Conservation (phyloP, 2,329 filamentous ascomycete genomes). For the Arthrobotrys conoides region DNA sequence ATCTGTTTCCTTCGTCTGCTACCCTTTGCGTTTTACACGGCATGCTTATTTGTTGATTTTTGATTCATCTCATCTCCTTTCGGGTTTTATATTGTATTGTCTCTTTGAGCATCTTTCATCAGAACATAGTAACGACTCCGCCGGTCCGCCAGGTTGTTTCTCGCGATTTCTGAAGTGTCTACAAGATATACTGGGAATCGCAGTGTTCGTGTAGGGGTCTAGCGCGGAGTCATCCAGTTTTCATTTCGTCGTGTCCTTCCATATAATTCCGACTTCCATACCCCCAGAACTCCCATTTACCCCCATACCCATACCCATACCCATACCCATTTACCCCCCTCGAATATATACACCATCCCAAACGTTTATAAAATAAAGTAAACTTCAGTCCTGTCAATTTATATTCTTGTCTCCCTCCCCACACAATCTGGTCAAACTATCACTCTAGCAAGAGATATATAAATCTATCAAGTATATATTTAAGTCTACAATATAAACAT, state of each 20-base stretch:
- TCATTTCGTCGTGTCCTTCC: slow-evolving; percentile 2
- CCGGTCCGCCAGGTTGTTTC: slow-evolving; percentile 18
- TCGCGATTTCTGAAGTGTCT: slow-evolving; percentile 22
- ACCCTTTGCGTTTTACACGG: slow-evolving; percentile 7
- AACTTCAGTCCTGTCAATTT: too few species aligned
- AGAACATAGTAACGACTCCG: slow-evolving; percentile 6
- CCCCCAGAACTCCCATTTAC: neutral
- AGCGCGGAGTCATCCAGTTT: slow-evolving; percentile 33
- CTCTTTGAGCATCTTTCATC: slow-evolving; percentile 14
- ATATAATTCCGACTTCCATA: slow-evolving; percentile 8
- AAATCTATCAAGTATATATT: too few species aligned
- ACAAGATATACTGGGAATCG: neutral
- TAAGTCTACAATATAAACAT: too few species aligned
- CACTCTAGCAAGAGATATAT: neutral
- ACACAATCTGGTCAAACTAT: slow-evolving; percentile 7
- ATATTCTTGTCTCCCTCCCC: too few species aligned
- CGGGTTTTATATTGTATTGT: neutral
- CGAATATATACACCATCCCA: too few species aligned
- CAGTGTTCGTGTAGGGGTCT: neutral
- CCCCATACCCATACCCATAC: too few species aligned
- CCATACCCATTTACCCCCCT: too few species aligned
- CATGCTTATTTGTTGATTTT: slow-evolving; percentile 17
- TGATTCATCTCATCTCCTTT: neutral
- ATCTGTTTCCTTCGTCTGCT: neutral
- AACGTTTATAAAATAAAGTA: too few species aligned